These are phyloP conservation scores for Physcomitrellopsis africana DNA, from an alignment of 225 moss, liverwort and hornwort genomes.

Conservation along the genomic window DNA sequence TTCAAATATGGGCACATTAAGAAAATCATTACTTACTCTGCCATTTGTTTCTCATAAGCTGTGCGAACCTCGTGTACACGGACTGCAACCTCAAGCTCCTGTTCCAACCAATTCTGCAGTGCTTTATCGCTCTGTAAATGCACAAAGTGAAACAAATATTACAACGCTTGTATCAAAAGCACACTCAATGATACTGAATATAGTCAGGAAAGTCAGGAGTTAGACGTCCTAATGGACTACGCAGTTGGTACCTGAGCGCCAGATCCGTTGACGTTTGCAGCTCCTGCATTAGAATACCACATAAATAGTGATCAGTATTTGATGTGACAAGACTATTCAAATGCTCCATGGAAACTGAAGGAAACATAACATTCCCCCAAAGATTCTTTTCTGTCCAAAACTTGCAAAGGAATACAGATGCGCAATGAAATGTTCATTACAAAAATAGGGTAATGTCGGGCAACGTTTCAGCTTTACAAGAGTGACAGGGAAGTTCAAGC, in stretches of 20 bases:
- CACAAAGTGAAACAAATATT: background rate
- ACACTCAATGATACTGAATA: background rate
- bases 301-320: constrained; percentile 18
- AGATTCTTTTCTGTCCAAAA: background rate
- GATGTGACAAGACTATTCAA: background rate
- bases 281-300: constrained; percentile 33
- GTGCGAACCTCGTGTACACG: constrained; percentile 94
- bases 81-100: constrained; percentile 94
- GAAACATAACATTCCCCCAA: too few species aligned
- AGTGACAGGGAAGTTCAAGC: background rate
- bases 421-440: background rate
- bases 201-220: background rate
- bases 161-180: background rate
- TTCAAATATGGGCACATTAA: too few species aligned
- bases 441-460: background rate
- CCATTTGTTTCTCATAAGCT: constrained; percentile 91
- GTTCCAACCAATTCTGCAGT: constrained; percentile 89
- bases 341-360: too few species aligned
- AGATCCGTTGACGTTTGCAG: constrained; percentile 48
- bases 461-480: background rate
- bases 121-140: constrained; percentile 70
- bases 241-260: constrained; percentile 46
- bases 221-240: background rate
- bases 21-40: constrained; percentile 66
- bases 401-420: background rate